Evolutionary conservation across 1,284 basidiomycete genomes (phyloP), one percentile per base, ranked within the genome.

Genomic region (Amylostereum areolatum): DNA sequence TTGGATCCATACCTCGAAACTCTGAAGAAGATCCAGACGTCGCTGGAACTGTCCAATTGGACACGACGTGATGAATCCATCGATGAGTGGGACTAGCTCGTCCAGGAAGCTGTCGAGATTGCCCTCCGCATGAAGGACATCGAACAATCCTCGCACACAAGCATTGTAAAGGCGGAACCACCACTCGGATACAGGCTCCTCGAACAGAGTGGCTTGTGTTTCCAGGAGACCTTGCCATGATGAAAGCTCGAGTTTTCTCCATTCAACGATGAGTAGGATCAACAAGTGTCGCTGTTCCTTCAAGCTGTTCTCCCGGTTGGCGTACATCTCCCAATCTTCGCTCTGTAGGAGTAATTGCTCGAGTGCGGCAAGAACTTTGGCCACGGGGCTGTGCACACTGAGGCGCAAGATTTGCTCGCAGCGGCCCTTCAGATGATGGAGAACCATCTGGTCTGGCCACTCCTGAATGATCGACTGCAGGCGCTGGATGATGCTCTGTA

Each of bases 361-460:
- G 40, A 98, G 65, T 2, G 87, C 85, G 0, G 91, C 79, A 18
- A 99, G 77, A 24, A 96, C 70, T 62, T 85, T 87, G 5, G 96
- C 93, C 4, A 98, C 71, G 0, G 97, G 85, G 55, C 83, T 85
- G 43, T 77, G 71, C 4, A 89, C 69, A 48, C 81, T 75, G 18
- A 96, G 71, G 1, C 70, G 65, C 37, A 93, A 69, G 45, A 96
- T 77, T 5, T 73, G 69, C 34, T 88, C 77, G 59, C 90, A 95
- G 27, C 90, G 87, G 49, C 81, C 80, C 28, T 76, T 72, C 42
- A 99, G 78, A 65, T 97, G 87, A 48, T 88, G 89, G 31, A 98
- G 74, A 4, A 97, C 92, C 85, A 96, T 93, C 65, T 99, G 97
- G 56, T 99, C 97, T 0, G 97, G 96, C 93, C 93, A 98, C 57